A percentile compares a stretch with the other conserved stretches of the same genome.
Conservation (phyloP, 441 rosid species). For the Theobroma grandiflorum region DNA sequence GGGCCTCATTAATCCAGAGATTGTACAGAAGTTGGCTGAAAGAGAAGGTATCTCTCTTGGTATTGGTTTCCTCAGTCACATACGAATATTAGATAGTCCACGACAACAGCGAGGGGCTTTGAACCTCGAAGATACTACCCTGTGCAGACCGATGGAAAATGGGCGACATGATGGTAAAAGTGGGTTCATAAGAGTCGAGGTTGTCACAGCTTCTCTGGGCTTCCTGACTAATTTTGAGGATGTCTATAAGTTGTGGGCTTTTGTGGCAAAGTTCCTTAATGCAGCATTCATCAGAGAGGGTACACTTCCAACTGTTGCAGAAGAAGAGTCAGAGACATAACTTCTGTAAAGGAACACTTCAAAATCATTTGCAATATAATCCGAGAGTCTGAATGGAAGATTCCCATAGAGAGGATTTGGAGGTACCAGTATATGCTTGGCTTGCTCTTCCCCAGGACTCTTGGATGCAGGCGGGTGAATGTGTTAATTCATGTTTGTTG, state of each 20-base stretch:
- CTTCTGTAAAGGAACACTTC: neutral
- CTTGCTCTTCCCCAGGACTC: constrained; percentile 50
- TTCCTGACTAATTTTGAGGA: constrained; percentile 96
- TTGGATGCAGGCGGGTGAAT: constrained; percentile 46
- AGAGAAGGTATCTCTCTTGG: constrained; percentile 89
- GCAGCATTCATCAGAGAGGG: constrained; percentile 74
- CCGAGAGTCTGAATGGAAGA: constrained; percentile 49
- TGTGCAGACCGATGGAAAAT: constrained; percentile 69
- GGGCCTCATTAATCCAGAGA: constrained; percentile 82
- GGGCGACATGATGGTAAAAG: constrained; percentile 65
- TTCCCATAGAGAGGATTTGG: constrained; percentile 27
- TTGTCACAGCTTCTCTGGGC: constrained; percentile 93
- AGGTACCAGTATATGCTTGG: constrained; percentile 15
- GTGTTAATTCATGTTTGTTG: constrained; percentile 60
- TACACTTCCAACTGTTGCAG: constrained; percentile 67
- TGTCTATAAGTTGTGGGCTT: constrained; percentile 92
- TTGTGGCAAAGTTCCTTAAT: constrained; percentile 86
- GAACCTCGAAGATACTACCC: constrained; percentile 64
- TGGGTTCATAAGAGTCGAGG: constrained; percentile 83
- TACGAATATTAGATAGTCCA: constrained; percentile 71
- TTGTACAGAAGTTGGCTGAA: constrained; percentile 92
- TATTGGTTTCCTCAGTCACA: constrained; percentile 86
- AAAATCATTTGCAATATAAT: constrained; percentile 17
- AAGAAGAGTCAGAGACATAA: constrained; percentile 73
- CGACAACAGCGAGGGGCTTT: constrained; percentile 53